Evolutionary conservation across 176 grass and related monocot genomes (phyloP), one percentile per base, ranked within the genome.

Genomic region (Cenchrus purpureus): DNA sequence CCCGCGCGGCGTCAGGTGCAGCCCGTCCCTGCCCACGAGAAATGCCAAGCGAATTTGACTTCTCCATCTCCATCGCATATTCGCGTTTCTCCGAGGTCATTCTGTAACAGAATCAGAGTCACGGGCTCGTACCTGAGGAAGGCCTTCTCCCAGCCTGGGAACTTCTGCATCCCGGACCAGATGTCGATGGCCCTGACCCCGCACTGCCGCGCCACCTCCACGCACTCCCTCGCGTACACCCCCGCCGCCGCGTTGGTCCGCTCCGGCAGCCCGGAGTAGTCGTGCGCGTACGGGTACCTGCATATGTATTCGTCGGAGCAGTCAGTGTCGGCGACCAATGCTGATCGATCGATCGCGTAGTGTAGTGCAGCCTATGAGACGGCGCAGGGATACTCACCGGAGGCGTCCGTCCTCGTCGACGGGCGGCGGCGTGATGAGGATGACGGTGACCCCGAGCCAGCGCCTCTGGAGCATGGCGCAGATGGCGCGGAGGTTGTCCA

Each of bases 361-460:
- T 44, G 6, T 5, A 5, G 44, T 32, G 31, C 31, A 32, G 31
- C 31, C 31, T 32, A 32, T 32, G 37, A 40, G 37, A 40, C 37
- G 37, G 37, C 37, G 37, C 37, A 40, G 37, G 37, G 37, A 40
- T 4, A 40, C 76, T 75, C 80, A 94, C 89, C 74, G 74, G 20
- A 86, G 28, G 0, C 86, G 86, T 2, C 74, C 91, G 59, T 85
- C 83, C 67, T 93, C 91, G 79, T 96, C 82, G 7, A 96, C 83
- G 12, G 94, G 91, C n/a, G 94, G 91, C 31, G 89, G 89, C 14
- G 91, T 93, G 75, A 96, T 49, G 51, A 96, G 87, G 77, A 93
- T 91, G 59, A 93, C 70, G 22, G 66, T 44, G 19, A 83, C 88
- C 9, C 69, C 59, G 8, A 68, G 78, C 94, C 91, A 96, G 57